phyloP scores from a whole-genome alignment of 495 filamentous ascomycete genomes.

The Xylaria sp. region DNA sequence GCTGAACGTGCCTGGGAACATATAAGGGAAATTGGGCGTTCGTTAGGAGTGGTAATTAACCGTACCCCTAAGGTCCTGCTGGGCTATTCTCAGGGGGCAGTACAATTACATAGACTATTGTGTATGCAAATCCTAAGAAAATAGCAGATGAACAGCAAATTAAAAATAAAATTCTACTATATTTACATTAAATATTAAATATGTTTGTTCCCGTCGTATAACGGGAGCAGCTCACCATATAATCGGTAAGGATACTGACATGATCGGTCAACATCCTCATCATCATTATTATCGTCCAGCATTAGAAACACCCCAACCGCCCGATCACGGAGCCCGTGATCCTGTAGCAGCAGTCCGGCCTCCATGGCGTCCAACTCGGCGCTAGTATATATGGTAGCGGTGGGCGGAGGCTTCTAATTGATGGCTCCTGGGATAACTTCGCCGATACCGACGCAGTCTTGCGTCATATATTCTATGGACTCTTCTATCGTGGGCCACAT shows the following conservation, averaged over 20 bases:
- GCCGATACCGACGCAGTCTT: neutral
- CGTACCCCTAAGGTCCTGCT: neutral
- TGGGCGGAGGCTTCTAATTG: neutral
- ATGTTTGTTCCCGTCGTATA: neutral
- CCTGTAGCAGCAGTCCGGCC: neutral
- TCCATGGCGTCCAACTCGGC: neutral
- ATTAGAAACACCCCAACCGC: too few species aligned
- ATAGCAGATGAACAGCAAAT: too few species aligned
- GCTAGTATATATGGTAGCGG: neutral
- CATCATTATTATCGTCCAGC: too few species aligned
- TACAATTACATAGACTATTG: neutral
- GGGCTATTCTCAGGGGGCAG: neutral
- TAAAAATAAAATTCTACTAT: neutral
- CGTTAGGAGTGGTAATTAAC: neutral
- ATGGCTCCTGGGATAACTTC: neutral
- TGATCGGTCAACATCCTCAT: neutral
- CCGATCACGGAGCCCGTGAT: neutral
- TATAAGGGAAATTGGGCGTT: neutral
- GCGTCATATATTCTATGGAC: neutral
- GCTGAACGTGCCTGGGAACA: slow-evolving; percentile 11
- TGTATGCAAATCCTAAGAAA: too few species aligned
- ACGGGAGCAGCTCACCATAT: neutral
- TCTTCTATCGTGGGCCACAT: neutral
- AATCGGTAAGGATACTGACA: neutral
- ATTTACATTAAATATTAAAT: too few species aligned